A percentile compares a stretch with the other conserved stretches of the same genome.
Evolutionary conservation across 805 yeast genomes (phyloP).

Genomic region (Kazachstania kunashirensis): DNA sequence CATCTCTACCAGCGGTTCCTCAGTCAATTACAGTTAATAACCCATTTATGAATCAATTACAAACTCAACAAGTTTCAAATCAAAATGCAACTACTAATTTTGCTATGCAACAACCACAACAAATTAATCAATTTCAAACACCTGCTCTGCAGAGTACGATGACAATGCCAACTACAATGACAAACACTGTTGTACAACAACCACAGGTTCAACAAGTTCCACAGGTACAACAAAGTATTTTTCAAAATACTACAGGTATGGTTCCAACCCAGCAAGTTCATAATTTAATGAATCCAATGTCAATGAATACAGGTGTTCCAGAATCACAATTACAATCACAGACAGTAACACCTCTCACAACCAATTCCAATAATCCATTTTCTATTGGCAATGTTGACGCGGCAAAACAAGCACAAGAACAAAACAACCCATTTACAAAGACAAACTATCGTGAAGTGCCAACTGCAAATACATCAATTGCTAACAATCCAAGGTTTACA

Average conservation of each 20-base stretch:
- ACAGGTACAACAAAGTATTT: background rate
- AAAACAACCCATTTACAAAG: slow-evolving; percentile 10
- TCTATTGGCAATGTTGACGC: slow-evolving; percentile 19
- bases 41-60: slow-evolving; percentile 10
- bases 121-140: background rate
- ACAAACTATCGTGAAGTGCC: slow-evolving; percentile 7
- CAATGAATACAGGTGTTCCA: too few relatives aligned
- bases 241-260: too few relatives aligned
- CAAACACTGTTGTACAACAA: background rate
- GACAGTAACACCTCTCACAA: background rate
- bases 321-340: too few relatives aligned
- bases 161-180: slow-evolving; percentile 5
- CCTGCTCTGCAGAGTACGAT: slow-evolving; percentile 7
- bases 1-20: slow-evolving; percentile 10
- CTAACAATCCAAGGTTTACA: too few relatives aligned
- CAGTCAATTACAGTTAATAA: slow-evolving; percentile 11
- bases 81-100: slow-evolving; percentile 11
- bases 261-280: too few relatives aligned
- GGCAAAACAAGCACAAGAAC: slow-evolving; percentile 3
- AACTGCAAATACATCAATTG: background rate
- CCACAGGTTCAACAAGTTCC: background rate
- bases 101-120: slow-evolving; percentile 13
- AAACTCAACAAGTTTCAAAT: slow-evolving; percentile 12
- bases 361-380: slow-evolving; percentile 34
- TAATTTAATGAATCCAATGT: too few relatives aligned